Evolutionary conservation across 2,329 filamentous ascomycete species (phyloP).

Genomic region (Bipolaris cookei): DNA sequence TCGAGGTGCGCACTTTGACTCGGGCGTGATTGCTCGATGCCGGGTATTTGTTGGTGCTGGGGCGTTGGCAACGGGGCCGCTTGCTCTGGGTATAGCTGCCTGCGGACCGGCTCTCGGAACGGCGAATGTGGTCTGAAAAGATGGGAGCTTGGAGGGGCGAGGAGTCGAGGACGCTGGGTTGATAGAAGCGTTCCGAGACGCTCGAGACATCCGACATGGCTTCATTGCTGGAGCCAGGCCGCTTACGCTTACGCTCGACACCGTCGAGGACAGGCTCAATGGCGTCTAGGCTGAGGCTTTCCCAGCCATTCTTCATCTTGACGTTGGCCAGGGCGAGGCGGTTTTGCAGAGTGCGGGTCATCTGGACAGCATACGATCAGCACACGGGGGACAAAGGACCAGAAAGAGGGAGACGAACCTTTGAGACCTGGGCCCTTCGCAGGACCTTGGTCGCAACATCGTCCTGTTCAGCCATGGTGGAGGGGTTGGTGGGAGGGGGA

Average conservation of each 20-base stretch:
- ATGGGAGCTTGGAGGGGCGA: conserved; percentile 82
- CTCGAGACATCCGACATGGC: conserved; percentile 85
- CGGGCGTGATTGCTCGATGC: conserved; percentile 67
- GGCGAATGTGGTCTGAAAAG: conserved; percentile 80
- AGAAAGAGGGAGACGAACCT: conserved; percentile 38
- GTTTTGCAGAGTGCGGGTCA: conserved; percentile 90
- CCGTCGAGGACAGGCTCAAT: conserved; percentile 81
- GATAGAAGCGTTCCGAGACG: conserved; percentile 77
- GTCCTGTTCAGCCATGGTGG: conserved; percentile 46
- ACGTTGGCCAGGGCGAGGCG: conserved; percentile 94
- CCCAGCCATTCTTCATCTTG: conserved; percentile 95
- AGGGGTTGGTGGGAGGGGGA: conserved; percentile 13
- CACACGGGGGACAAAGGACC: conserved; percentile 28
- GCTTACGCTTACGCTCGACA: conserved; percentile 76
- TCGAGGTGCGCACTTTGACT: conserved; percentile 67
- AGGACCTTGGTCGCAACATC: conserved; percentile 53
- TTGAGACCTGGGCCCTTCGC: conserved; percentile 53
- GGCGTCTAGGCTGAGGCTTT: conserved; percentile 83
- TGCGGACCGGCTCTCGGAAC: conserved; percentile 61
- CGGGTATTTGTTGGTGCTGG: conserved; percentile 38
- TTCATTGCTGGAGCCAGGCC: conserved; percentile 70
- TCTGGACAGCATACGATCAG: conserved; percentile 62
- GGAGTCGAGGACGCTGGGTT: conserved; percentile 73
- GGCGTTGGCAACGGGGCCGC: conserved; percentile 41
- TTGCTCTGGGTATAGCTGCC: conserved; percentile 58